Evolutionary conservation across 1,139 yeast species (phyloP), one percentile per base, ranked within the genome.

Genomic region (Yamadazyma diospyri): DNA sequence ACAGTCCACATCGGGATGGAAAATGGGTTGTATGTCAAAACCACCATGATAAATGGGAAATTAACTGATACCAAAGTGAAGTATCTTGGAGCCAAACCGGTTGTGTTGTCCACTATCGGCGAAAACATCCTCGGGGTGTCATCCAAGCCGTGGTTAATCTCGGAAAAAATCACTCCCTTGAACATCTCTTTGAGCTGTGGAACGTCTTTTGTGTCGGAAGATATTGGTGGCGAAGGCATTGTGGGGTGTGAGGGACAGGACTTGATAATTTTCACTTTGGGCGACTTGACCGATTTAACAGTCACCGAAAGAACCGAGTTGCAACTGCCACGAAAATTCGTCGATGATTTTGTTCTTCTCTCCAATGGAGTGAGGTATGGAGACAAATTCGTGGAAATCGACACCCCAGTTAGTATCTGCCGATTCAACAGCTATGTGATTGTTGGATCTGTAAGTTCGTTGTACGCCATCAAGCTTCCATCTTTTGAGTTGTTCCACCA

Each of bases 1-100:
- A 40, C 41, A 13, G 69, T 85, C 6, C 94, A 88, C 55, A 73
- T 87, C 32, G 97, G 97, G 1, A 68, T 89, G 67, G 72, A 65
- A 16, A 86, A 79, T 53, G 98, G 98, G 21, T 76, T 88, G 1
- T 86, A 83, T 57, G 79, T 81, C 3, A 64, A 81, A 19, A 75
- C 87, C 1, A 30, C 35, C 7, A 61, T 62, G 6, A 48, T 87
- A 20, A 86, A 83, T 46, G 97, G 95, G 1, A 72, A 73, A 31
- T 57, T 89, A 10, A 64, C 76, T 1, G 82, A 81, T 41, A 76
- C 89, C 0, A 65, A 85, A 43, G 75, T 78, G n/a, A 79, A 83
- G 50, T 87, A 79, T 50, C 59, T 84, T 33, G 97, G 95, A 0
- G 69, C 83, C 0, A 66, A 68, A 23, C 76, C 85, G 0, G 81